Conservation (phyloP, 805 yeast genomes). For the Myxozyma melibiosi region DNA sequence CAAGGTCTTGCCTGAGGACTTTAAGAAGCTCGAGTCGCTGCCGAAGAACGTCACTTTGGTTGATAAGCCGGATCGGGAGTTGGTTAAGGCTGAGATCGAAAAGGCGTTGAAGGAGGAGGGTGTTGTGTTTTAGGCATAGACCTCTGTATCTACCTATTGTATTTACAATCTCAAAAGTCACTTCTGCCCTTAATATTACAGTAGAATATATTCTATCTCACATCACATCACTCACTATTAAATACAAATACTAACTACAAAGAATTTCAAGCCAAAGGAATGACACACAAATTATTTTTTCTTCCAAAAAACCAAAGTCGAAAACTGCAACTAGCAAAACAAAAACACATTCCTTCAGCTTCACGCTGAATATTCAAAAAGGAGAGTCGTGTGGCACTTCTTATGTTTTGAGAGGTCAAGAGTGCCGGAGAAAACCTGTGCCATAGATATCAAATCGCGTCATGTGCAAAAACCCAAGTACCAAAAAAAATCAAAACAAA, state of each 20-base stretch:
- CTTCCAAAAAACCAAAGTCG: background rate
- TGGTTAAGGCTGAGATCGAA: slow-evolving; percentile 34
- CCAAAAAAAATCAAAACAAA: background rate
- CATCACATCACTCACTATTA: background rate
- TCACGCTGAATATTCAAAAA: too few species aligned
- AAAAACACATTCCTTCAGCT: too few species aligned
- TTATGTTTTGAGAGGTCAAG: slow-evolving; percentile 1
- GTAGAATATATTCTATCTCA: background rate
- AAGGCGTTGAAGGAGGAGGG: slow-evolving; percentile 18
- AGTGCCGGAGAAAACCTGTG: slow-evolving; percentile 1
- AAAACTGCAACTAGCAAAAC: background rate
- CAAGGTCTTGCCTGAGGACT: slow-evolving; percentile 82
- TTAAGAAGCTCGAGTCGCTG: slow-evolving; percentile 67
- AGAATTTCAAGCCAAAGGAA: background rate
- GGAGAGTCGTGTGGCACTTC: background rate
- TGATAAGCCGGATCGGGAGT: slow-evolving; percentile 70
- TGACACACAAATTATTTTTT: background rate
- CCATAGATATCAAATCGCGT: background rate
- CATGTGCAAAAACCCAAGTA: background rate
- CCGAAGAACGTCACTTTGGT: slow-evolving; percentile 74
- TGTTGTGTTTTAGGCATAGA: slow-evolving; percentile 3
- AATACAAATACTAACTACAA: background rate
- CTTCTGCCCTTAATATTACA: too few species aligned
- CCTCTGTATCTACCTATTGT: too few species aligned
- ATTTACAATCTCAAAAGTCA: too few species aligned